A percentile compares a stretch with the other conserved stretches of the same genome.
phyloP scores from a whole-genome alignment of 352 stramenopile species.

The Phytophthora uliginosa region DNA sequence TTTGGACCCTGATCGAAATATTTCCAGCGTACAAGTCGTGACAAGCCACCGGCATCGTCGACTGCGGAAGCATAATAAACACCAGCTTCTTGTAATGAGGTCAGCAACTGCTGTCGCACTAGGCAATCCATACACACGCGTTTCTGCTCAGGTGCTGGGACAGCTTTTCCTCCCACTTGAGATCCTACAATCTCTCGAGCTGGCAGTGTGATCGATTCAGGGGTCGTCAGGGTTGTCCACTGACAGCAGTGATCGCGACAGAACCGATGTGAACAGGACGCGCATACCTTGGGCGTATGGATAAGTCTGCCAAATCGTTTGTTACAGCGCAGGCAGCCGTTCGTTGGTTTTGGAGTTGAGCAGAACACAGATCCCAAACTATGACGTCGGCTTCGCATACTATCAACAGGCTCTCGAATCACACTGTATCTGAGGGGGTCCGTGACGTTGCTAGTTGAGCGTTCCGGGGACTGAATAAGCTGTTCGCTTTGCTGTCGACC shows the following conservation, averaged over 20 bases:
- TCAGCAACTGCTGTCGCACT: constrained; percentile 61
- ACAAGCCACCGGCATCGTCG: constrained; percentile 60
- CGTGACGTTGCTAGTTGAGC: constrained; percentile 29
- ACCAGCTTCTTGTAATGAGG: constrained; percentile 44
- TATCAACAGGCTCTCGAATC: constrained; percentile 6
- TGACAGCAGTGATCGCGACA: constrained; percentile 60
- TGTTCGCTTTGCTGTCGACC: constrained; percentile 11
- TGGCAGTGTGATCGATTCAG: constrained; percentile 23
- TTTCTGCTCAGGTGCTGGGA: constrained; percentile 11
- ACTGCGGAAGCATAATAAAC: constrained; percentile 50
- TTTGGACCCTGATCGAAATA: constrained; percentile 68
- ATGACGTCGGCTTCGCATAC: constrained; percentile 22
- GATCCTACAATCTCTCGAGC: constrained; percentile 7
- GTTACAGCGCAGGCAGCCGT: constrained; percentile 51
- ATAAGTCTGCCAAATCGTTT: constrained; percentile 59
- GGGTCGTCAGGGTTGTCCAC: constrained; percentile 26
- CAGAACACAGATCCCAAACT: constrained; percentile 29
- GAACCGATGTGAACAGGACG: constrained; percentile 59
- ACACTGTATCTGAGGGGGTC: constrained; percentile 32
- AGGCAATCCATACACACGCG: constrained; percentile 65
- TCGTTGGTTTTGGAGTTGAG: constrained; percentile 10
- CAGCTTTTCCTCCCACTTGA: constrained; percentile 11
- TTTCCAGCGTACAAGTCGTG: constrained; percentile 60
- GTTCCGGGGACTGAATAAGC: constrained; percentile 5
- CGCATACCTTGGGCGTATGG: constrained; percentile 56